Evolutionary conservation across 2,329 filamentous ascomycete genomes (phyloP).

Genomic region (Trichophyton simii): DNA sequence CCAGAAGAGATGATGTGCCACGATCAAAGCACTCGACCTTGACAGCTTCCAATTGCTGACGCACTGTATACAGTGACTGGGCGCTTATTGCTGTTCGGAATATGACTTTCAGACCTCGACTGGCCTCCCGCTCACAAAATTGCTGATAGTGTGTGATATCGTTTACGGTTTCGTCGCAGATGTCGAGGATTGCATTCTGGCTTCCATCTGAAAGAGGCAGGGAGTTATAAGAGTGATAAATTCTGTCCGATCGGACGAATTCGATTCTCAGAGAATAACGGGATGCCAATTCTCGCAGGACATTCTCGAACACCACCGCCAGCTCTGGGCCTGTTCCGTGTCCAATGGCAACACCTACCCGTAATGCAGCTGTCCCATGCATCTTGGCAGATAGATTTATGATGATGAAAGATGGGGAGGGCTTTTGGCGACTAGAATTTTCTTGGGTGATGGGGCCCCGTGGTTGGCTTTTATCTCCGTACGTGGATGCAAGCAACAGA

Average conservation of each 20-base stretch:
- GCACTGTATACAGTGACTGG: constrained; percentile 2
- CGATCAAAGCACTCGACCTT: constrained; percentile 1
- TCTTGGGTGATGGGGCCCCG: not conserved
- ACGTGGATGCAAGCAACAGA: not conserved
- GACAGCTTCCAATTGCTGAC: not conserved
- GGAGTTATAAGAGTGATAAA: constrained; percentile 3
- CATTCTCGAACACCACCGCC: not conserved
- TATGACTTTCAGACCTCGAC: not conserved
- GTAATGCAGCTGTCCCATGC: not conserved
- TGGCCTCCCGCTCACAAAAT: not conserved
- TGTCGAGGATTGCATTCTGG: not conserved
- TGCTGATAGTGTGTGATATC: not conserved
- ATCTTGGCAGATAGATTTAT: not conserved
- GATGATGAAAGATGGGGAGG: not conserved
- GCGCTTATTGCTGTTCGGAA: constrained; percentile 4
- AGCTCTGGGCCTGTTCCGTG: constrained; percentile 4
- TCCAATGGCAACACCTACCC: not conserved
- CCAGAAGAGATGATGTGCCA: not conserved
- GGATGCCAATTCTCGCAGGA: not conserved
- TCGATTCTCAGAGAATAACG: not conserved
- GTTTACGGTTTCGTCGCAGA: constrained; percentile 2
- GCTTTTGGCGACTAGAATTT: not conserved
- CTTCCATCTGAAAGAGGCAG: not conserved
- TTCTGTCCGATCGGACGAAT: constrained; percentile 1
- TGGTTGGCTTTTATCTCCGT: not conserved